Evolutionary conservation across 1,284 basidiomycete species (phyloP).

Genomic region (Xanthoconium separans): DNA sequence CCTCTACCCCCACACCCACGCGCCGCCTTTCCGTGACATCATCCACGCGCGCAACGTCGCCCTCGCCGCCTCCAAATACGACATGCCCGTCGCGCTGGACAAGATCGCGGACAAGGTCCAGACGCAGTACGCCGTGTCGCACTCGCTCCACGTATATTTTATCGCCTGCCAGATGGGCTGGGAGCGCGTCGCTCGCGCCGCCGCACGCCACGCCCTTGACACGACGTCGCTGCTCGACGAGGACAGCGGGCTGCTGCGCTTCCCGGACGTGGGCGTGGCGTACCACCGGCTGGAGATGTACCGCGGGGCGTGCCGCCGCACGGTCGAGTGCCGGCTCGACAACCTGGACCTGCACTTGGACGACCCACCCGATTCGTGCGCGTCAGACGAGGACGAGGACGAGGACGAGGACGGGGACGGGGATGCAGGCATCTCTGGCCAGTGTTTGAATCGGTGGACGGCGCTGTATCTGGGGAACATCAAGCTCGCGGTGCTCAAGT

Average conservation of each 20-base stretch:
- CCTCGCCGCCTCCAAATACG: conserved; percentile 3
- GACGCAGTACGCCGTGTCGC: not conserved
- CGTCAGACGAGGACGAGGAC: too few species aligned
- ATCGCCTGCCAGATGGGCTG: conserved; percentile 3
- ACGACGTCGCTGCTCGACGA: not conserved
- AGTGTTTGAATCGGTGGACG: not conserved
- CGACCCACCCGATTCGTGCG: too few species aligned
- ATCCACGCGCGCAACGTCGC: not conserved
- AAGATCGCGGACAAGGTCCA: not conserved
- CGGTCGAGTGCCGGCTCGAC: not conserved
- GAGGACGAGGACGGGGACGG: not conserved
- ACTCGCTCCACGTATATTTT: not conserved
- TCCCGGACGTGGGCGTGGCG: not conserved
- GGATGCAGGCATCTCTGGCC: not conserved
- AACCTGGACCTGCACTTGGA: not conserved
- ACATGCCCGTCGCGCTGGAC: not conserved
- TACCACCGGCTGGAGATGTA: not conserved
- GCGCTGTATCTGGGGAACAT: not conserved
- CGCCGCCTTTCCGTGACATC: not conserved
- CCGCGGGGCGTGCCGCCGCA: not conserved
- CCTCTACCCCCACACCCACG: not conserved
- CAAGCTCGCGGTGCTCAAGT: not conserved
- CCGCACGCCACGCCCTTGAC: not conserved
- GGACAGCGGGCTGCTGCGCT: not conserved
- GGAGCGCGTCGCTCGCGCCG: not conserved